phyloP scores from a whole-genome alignment of 1,284 basidiomycete species.

The Papiliotrema fonsecae region DNA sequence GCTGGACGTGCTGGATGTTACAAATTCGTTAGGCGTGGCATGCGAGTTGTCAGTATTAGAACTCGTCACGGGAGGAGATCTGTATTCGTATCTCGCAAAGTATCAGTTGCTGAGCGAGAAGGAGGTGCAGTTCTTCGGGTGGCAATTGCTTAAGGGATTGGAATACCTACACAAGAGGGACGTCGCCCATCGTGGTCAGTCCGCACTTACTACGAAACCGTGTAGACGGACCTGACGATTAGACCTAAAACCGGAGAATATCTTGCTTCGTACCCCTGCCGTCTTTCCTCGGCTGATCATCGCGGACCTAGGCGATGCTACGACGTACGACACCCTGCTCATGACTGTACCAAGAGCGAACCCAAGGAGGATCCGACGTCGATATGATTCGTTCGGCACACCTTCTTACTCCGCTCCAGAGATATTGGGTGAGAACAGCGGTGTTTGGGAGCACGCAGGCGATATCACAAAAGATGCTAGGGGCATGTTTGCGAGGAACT shows the following conservation, averaged over 20 bases:
- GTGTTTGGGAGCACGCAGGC: conserved; percentile 8
- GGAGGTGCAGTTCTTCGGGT: conserved; percentile 77
- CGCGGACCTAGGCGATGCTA: conserved; percentile 67
- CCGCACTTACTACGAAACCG: not conserved
- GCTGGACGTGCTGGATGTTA: conserved; percentile 59
- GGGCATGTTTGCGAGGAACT: conserved; percentile 11
- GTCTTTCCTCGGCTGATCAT: conserved; percentile 76
- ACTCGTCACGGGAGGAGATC: conserved; percentile 68
- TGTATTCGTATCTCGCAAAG: conserved; percentile 71
- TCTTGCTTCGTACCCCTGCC: conserved; percentile 66
- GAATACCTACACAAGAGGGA: conserved; percentile 65
- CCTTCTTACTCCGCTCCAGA: conserved; percentile 19
- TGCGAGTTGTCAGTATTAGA: too few relatives aligned
- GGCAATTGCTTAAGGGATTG: conserved; percentile 67
- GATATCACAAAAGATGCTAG: conserved; percentile 1
- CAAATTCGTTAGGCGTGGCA: too few relatives aligned
- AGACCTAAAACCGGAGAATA: conserved; percentile 86
- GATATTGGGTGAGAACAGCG: not conserved
- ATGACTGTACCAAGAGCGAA: not conserved
- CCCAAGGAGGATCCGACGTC: not conserved
- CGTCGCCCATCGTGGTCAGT: conserved; percentile 55
- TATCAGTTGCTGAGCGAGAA: conserved; percentile 57
- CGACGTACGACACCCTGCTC: conserved; percentile 5
- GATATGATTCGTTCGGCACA: conserved; percentile 11
- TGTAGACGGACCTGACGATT: conserved; percentile 56